Percentiles rank a stretch among this genome's conserved stretches.
phyloP scores from a whole-genome alignment of 768 basidiomycete genomes.

The Hypholoma fasciculare region DNA sequence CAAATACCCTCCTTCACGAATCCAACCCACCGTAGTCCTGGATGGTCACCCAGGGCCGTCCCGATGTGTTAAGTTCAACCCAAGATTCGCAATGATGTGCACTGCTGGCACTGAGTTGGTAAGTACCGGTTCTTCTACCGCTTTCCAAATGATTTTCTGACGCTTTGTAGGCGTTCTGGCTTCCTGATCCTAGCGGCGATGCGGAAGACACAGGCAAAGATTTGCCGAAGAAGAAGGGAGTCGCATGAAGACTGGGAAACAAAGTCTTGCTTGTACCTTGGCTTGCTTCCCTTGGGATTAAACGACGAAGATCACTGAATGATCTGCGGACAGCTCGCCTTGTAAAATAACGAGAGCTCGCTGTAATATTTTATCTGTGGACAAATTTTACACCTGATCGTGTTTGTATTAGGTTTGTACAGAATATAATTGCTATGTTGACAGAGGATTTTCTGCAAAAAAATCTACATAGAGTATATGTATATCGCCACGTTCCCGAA shows the following conservation, averaged over 20 bases:
- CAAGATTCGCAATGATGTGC: slow-evolving; percentile 85
- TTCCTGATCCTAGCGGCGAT: slow-evolving; percentile 62
- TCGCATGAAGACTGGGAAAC: slow-evolving; percentile 12
- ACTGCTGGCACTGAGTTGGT: slow-evolving; percentile 82
- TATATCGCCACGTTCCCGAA: not conserved
- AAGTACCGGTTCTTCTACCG: slow-evolving; percentile 4
- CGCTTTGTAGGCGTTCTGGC: slow-evolving; percentile 40
- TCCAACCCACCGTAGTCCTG: slow-evolving; percentile 43
- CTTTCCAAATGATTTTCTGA: not conserved
- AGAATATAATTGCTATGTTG: not conserved
- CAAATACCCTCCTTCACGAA: slow-evolving; percentile 48
- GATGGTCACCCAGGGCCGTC: slow-evolving; percentile 85
- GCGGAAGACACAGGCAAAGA: slow-evolving; percentile 72
- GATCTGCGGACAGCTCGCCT: not conserved
- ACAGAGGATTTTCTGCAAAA: too few species aligned
- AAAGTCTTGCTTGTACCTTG: not conserved
- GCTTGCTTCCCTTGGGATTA: not conserved
- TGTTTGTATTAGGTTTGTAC: not conserved
- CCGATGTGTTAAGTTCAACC: slow-evolving; percentile 89
- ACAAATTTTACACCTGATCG: not conserved
- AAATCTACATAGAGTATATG: too few species aligned
- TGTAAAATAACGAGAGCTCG: not conserved
- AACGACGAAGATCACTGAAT: not conserved
- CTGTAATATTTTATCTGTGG: slow-evolving; percentile 2
- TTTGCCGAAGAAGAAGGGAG: slow-evolving; percentile 55